Evolutionary conservation across 768 basidiomycete species (phyloP).

Genomic region (Boletus insuetus): DNA sequence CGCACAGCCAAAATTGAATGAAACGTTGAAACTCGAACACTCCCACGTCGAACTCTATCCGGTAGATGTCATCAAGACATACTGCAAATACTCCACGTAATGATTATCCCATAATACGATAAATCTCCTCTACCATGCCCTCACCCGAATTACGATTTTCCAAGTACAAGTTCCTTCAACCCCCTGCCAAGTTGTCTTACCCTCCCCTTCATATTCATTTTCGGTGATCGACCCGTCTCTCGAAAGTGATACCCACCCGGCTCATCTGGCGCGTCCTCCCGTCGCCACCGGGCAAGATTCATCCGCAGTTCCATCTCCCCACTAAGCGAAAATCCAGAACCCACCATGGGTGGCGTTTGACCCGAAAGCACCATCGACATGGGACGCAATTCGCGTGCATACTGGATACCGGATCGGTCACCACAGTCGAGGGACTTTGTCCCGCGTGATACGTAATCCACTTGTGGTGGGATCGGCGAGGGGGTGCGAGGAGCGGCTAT

Average conservation of each 20-base stretch:
- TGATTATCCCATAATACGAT: neutral
- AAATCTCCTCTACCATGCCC: neutral
- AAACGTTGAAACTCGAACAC: neutral
- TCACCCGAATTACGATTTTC: conserved; percentile 17
- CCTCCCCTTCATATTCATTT: conserved; percentile 20
- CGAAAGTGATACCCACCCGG: conserved; percentile 32
- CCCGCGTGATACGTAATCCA: conserved; percentile 25
- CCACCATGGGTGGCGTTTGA: conserved; percentile 13
- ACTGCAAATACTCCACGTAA: neutral
- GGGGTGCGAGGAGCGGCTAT: conserved; percentile 25
- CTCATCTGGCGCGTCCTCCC: conserved; percentile 28
- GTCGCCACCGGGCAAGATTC: conserved; percentile 44
- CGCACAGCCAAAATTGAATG: conserved; percentile 2
- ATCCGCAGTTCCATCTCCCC: conserved; percentile 60
- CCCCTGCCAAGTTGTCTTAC: conserved; percentile 32
- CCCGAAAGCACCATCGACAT: conserved; percentile 29
- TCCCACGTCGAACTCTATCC: no score
- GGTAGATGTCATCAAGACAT: no score
- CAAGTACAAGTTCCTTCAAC: conserved; percentile 31
- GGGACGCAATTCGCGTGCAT: conserved; percentile 21
- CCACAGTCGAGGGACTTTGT: conserved; percentile 34
- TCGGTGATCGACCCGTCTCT: conserved; percentile 26
- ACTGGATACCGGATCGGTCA: conserved; percentile 19
- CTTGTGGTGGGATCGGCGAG: conserved; percentile 24
- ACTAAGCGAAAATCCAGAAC: conserved; percentile 52